Conservation (phyloP, 768 basidiomycete species). For the Grammothele lineata region DNA sequence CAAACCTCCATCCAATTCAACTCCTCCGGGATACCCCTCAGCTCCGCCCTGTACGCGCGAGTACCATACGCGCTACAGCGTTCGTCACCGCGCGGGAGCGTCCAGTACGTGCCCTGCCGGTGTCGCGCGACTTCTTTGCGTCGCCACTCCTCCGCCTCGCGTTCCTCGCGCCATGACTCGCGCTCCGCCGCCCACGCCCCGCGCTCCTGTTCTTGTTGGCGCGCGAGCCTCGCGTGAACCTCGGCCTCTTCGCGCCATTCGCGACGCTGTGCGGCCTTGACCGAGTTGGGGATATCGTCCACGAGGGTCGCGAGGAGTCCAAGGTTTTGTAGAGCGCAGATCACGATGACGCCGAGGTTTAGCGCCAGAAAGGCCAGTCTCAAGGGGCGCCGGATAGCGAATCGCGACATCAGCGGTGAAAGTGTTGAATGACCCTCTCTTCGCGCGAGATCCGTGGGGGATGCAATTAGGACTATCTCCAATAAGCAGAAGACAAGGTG, state of each 20-base stretch:
- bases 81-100: slow-evolving; percentile 1
- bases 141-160: slow-evolving; percentile 1
- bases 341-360: not conserved
- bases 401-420: no score
- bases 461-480: no score
- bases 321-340: not conserved
- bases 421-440: not conserved
- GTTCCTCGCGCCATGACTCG: not conserved
- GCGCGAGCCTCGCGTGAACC: not conserved
- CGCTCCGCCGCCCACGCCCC: slow-evolving; percentile 12
- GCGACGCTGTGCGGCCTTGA: not conserved
- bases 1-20: slow-evolving; percentile 15
- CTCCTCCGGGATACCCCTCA: slow-evolving; percentile 6
- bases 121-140: slow-evolving; percentile 3
- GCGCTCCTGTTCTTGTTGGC: slow-evolving; percentile 4
- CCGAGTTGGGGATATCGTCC: not conserved
- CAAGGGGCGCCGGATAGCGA: no score
- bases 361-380: not conserved
- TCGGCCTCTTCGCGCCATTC: not conserved
- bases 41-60: slow-evolving; percentile 15
- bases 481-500: no score
- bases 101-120: slow-evolving; percentile 14
- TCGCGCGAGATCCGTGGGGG: no score
- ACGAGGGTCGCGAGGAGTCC: not conserved
- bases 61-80: slow-evolving; percentile 15